Conservation (phyloP, 2,329 filamentous ascomycete species). For the Monosporascus cannonballus region DNA sequence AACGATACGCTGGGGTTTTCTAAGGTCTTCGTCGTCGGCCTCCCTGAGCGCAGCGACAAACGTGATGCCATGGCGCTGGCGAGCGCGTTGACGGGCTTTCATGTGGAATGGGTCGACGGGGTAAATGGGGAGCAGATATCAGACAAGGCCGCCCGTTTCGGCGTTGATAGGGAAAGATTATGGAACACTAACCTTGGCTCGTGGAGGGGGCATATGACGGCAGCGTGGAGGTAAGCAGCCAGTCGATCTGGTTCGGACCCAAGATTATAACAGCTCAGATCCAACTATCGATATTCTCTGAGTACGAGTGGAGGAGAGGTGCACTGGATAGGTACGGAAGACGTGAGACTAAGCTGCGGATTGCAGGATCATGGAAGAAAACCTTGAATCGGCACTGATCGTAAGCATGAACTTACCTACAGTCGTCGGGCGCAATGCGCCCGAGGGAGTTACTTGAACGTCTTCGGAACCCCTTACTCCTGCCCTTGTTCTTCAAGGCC, state of each 20-base stretch:
- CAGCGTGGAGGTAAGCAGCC: slow-evolving; percentile 21
- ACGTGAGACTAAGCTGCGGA: background rate
- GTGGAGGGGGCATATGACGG: slow-evolving; percentile 35
- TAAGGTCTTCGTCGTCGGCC: slow-evolving; percentile 35
- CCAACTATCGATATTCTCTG: no score
- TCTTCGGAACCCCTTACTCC: background rate
- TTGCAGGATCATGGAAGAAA: slow-evolving; percentile 27
- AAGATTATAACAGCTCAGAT: background rate
- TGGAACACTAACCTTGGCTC: slow-evolving; percentile 31
- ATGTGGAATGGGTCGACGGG: slow-evolving; percentile 37
- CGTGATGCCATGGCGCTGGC: slow-evolving; percentile 40
- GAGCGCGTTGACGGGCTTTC: slow-evolving; percentile 34
- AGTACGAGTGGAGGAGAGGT: no score
- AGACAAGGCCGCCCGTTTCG: slow-evolving; percentile 36
- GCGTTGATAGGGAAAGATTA: slow-evolving; percentile 18
- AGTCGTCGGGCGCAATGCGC: no score
- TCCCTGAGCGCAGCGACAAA: slow-evolving; percentile 42
- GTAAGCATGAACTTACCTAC: background rate
- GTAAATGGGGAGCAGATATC: slow-evolving; percentile 32
- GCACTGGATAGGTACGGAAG: background rate
- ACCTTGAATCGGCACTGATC: slow-evolving; percentile 29
- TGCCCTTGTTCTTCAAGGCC: background rate
- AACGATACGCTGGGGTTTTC: slow-evolving; percentile 24
- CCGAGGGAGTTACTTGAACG: no score
- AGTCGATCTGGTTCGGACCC: slow-evolving; percentile 16